A percentile compares a stretch with the other conserved stretches of the same genome.
phyloP scores from a whole-genome alignment of 1,139 yeast genomes.

The Spencermartinsiella ligniputridi region DNA sequence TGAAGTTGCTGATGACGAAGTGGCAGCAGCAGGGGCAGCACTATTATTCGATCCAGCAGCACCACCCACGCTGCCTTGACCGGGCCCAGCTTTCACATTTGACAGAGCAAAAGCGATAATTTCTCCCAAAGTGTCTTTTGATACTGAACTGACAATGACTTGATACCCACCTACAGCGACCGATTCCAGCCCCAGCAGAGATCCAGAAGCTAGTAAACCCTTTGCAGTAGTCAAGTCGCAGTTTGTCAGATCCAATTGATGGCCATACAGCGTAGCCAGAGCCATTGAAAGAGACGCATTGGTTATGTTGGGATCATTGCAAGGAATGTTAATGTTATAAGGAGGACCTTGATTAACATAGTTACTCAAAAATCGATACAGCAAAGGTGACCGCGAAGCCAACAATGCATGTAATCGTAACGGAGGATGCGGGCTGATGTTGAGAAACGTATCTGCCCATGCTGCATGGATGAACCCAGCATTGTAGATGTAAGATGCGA shows the following conservation, averaged over 20 bases:
- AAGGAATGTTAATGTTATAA: slow-evolving; percentile 49
- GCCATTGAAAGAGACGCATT: slow-evolving; percentile 30
- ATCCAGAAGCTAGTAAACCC: slow-evolving; percentile 32
- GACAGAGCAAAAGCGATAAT: slow-evolving; percentile 26
- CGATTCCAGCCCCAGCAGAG: slow-evolving; percentile 28
- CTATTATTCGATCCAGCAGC: background rate
- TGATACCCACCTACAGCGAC: slow-evolving; percentile 28
- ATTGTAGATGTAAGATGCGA: slow-evolving; percentile 30
- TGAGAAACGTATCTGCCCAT: slow-evolving; percentile 35
- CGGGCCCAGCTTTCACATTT: background rate
- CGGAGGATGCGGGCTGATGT: slow-evolving; percentile 27
- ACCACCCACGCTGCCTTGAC: too few species aligned
- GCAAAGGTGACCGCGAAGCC: slow-evolving; percentile 32
- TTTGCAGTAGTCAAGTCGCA: slow-evolving; percentile 25
- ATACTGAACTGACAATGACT: slow-evolving; percentile 19
- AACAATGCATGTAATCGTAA: slow-evolving; percentile 34
- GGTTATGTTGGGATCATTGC: slow-evolving; percentile 52
- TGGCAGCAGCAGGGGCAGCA: background rate
- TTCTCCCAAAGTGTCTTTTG: slow-evolving; percentile 22
- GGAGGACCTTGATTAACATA: slow-evolving; percentile 35
- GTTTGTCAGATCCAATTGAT: slow-evolving; percentile 23
- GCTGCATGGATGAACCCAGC: slow-evolving; percentile 36
- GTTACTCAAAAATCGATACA: slow-evolving; percentile 27
- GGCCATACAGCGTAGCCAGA: slow-evolving; percentile 34
- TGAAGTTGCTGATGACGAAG: background rate